A percentile compares a stretch with the other conserved stretches of the same genome.
Conservation (phyloP, 2,329 filamentous ascomycete genomes). For the Pestalotiopsis sp. region DNA sequence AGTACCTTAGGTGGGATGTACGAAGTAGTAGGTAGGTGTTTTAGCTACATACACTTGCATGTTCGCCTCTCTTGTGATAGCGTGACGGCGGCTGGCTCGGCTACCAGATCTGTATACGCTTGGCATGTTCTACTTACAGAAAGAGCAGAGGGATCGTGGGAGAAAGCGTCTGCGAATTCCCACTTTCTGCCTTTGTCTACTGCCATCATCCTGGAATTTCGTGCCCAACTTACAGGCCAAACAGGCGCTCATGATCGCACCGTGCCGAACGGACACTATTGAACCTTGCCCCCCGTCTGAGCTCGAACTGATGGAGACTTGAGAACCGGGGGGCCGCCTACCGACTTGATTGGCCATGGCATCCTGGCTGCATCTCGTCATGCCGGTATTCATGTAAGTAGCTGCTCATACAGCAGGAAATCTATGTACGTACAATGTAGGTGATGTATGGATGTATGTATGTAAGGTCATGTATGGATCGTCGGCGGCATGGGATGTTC, state of each 20-base stretch:
- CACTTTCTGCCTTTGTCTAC: background rate
- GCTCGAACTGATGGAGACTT: slow-evolving; percentile 4
- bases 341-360: slow-evolving; percentile 13
- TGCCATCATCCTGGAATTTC: background rate
- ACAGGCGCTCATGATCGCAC: slow-evolving; percentile 21
- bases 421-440: background rate
- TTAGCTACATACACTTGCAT: slow-evolving; percentile 1
- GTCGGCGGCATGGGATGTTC: background rate
- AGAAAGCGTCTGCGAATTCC: background rate
- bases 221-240: background rate
- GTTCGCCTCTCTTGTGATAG: background rate
- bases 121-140: background rate
- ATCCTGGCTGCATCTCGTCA: slow-evolving; percentile 12
- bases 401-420: too few relatives aligned
- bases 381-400: slow-evolving; percentile 11
- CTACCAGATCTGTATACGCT: background rate
- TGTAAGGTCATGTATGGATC: background rate
- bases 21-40: background rate
- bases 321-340: background rate
- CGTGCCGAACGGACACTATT: slow-evolving; percentile 29
- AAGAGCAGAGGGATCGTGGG: background rate
- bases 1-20: background rate
- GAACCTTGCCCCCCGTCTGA: slow-evolving; percentile 11
- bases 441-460: background rate
- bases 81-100: slow-evolving; percentile 8